A percentile compares a stretch with the other conserved stretches of the same genome.
phyloP scores from a whole-genome alignment of 2,329 filamentous ascomycete genomes.

The Decorospora gaudefroyi region DNA sequence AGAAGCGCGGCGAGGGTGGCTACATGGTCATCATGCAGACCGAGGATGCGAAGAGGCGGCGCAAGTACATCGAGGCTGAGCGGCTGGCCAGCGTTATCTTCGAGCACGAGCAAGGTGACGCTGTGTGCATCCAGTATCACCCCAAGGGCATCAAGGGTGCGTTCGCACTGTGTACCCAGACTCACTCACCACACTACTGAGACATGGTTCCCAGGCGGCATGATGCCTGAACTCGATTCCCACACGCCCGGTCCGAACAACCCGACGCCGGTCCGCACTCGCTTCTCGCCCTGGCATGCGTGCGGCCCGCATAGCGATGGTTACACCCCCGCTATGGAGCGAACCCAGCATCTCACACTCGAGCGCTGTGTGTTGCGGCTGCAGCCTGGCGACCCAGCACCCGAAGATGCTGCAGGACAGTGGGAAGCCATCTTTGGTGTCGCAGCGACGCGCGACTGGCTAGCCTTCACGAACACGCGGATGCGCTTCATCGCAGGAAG shows the following conservation, averaged over 20 bases:
- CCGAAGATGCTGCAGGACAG: slow-evolving; percentile 45
- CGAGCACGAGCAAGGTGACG: slow-evolving; percentile 41
- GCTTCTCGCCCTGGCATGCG: slow-evolving; percentile 54
- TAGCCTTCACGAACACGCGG: slow-evolving; percentile 46
- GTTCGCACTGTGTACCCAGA: too few relatives aligned
- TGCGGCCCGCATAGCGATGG: slow-evolving; percentile 45
- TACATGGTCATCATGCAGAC: slow-evolving; percentile 59
- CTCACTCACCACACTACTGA: too few relatives aligned
- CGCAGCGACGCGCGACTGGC: slow-evolving; percentile 48
- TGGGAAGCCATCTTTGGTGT: slow-evolving; percentile 52
- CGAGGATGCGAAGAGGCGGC: slow-evolving; percentile 45
- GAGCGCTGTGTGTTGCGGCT: slow-evolving; percentile 46
- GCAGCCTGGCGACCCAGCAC: slow-evolving; percentile 45
- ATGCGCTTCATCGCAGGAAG: slow-evolving; percentile 46
- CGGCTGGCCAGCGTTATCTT: slow-evolving; percentile 48
- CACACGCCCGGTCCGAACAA: slow-evolving; percentile 43
- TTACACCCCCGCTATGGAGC: slow-evolving; percentile 48
- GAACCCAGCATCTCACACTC: slow-evolving; percentile 44
- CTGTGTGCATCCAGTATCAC: slow-evolving; percentile 52
- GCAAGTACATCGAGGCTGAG: slow-evolving; percentile 46
- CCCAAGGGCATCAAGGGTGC: slow-evolving; percentile 50
- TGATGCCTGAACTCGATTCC: slow-evolving; percentile 53
- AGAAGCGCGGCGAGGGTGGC: slow-evolving; percentile 52
- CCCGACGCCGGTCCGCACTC: slow-evolving; percentile 45
- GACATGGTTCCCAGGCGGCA: slow-evolving; percentile 40